Evolutionary conservation across 202 grass and related monocot genomes (phyloP).

Genomic region (Carex arenaria): DNA sequence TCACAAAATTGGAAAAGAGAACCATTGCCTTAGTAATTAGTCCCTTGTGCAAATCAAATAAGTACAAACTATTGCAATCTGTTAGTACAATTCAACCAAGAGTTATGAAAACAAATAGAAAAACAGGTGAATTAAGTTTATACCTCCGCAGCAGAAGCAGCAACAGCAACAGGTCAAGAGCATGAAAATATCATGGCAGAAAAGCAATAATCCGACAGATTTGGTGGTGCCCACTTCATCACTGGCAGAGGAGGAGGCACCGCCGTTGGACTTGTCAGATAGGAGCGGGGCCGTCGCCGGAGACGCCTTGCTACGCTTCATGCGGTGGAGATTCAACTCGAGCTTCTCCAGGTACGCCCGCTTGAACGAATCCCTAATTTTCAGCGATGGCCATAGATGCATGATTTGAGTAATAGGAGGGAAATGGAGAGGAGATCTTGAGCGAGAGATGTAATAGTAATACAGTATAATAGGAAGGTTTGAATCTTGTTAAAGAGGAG

Average conservation of each 20-base stretch:
- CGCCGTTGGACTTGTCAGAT: constrained; percentile 13
- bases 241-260: constrained; percentile 8
- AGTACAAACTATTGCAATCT: neutral
- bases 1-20: neutral
- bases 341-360: constrained; percentile 65
- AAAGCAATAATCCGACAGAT: neutral
- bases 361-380: constrained; percentile 86
- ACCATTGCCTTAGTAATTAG: neutral
- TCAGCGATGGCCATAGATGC: constrained; percentile 87
- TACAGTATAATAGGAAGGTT: neutral
- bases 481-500: neutral
- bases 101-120: neutral
- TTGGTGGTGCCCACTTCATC: constrained; percentile 18
- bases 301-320: constrained; percentile 39
- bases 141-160: constrained; percentile 84
- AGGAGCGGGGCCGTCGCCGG: constrained; percentile 44
- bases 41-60: neutral
- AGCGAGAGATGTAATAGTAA: neutral
- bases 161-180: constrained; percentile 66
- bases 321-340: constrained; percentile 63
- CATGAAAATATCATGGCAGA: constrained; percentile 40
- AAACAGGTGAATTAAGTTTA: neutral
- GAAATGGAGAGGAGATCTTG: neutral
- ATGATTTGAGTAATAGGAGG: constrained; percentile 32
- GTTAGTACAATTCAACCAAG: neutral